phyloP scores from a whole-genome alignment of 1,139 yeast genomes.

The Maudiozyma humilis region DNA sequence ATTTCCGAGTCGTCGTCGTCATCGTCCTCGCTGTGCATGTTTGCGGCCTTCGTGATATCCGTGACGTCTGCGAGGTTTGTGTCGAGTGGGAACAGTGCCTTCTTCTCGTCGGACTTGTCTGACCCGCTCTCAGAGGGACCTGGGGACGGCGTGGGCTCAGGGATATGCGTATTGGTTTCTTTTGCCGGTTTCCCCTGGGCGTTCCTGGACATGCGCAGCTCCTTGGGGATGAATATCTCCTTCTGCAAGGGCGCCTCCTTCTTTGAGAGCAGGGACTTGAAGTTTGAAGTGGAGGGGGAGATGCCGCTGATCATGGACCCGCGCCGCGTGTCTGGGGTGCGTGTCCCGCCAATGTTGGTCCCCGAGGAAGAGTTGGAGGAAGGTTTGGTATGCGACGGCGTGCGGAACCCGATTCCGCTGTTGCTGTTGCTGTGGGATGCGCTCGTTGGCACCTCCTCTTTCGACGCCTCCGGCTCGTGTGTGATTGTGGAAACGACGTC shows the following conservation, averaged over 20 bases:
- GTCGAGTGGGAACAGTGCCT: conserved; percentile 22
- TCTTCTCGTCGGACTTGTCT: not conserved
- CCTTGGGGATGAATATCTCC: conserved; percentile 3
- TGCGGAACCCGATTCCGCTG: too few relatives aligned
- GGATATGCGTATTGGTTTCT: not conserved
- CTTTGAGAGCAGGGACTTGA: not conserved
- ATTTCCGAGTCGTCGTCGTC: not conserved
- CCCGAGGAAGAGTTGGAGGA: not conserved
- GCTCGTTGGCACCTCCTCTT: conserved; percentile 2
- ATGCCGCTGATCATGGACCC: conserved; percentile 1
- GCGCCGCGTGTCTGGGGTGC: not conserved
- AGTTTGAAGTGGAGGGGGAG: conserved; percentile 1
- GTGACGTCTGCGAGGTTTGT: conserved; percentile 28
- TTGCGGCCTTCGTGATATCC: conserved; percentile 23
- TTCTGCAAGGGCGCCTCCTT: conserved; percentile 1
- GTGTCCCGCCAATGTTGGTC: not conserved
- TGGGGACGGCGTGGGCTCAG: not conserved
- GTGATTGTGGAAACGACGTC: conserved; percentile 4
- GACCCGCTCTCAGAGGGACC: not conserved
- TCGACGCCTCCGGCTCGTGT: conserved; percentile 4
- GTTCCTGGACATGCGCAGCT: conserved; percentile 2
- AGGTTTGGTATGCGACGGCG: too few relatives aligned
- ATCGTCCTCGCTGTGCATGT: conserved; percentile 2
- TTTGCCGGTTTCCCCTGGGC: not conserved
- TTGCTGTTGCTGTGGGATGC: too few relatives aligned